Percentiles rank a stretch among this genome's conserved stretches.
phyloP scores from a whole-genome alignment of 2,329 filamentous ascomycete genomes.

The Colletotrichum abscissum region DNA sequence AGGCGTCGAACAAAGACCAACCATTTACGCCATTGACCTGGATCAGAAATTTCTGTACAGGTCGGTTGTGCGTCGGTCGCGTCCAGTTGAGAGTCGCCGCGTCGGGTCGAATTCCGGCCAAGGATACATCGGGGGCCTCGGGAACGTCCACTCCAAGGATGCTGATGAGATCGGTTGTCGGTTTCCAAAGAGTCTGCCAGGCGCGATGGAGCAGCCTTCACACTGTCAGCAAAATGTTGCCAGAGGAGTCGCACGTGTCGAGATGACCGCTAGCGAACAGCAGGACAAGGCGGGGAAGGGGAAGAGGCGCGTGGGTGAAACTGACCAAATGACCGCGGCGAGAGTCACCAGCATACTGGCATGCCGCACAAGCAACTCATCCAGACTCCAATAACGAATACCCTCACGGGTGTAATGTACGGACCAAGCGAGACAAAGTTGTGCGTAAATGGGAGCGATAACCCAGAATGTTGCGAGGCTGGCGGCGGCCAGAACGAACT shows the following conservation, averaged over 20 bases:
- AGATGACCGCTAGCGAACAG: neutral
- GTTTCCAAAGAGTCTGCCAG: conserved; percentile 89
- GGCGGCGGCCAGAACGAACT: conserved; percentile 29
- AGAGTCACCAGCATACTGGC: conserved; percentile 67
- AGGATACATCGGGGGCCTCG: conserved; percentile 86
- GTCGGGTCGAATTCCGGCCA: conserved; percentile 88
- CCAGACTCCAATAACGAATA: conserved; percentile 50
- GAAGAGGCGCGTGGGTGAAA: conserved; percentile 31
- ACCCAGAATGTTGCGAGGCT: conserved; percentile 35
- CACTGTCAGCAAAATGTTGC: neutral
- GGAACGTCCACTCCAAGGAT: conserved; percentile 96
- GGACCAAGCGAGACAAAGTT: conserved; percentile 30
- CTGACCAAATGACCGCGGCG: conserved; percentile 65
- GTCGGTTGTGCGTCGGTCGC: conserved; percentile 70
- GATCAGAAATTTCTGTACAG: conserved; percentile 88
- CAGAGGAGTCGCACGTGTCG: conserved; percentile 6
- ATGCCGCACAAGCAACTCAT: conserved; percentile 59
- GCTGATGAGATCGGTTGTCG: conserved; percentile 89
- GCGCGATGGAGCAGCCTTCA: conserved; percentile 85
- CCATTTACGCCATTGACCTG: conserved; percentile 94
- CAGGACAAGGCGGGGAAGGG: conserved; percentile 11
- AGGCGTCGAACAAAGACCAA: conserved; percentile 53
- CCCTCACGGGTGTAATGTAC: conserved; percentile 35
- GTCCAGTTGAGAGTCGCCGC: conserved; percentile 94
- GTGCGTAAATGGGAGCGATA: conserved; percentile 34